Evolutionary conservation across 1,139 yeast species (phyloP), one percentile per base, ranked within the genome.

Genomic region (Pichia sp.): DNA sequence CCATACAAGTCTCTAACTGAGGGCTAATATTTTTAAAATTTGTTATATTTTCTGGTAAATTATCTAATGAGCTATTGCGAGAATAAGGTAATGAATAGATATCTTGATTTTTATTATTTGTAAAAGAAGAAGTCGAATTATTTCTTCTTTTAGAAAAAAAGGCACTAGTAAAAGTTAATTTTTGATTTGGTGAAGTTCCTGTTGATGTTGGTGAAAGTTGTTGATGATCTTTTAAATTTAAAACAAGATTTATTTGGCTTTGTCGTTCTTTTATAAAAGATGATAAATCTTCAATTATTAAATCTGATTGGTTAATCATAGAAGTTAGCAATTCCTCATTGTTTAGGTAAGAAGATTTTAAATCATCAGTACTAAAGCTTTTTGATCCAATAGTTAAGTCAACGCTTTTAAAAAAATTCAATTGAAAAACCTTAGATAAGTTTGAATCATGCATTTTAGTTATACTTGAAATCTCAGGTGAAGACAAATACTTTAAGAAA

Each of bases 381-480:
- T 48, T 37, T 23, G 49, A 22, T 29, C 50, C 35, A 32, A 37
- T 16, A 3, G 49, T 47, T 12, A 54, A 25, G 44, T 59, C 63
- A 33, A 61, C 60, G 36, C 55, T 55, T 39, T 58, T 61, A 46
- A 63, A 63, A 23, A 63, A 52, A 40, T 61, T 58, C 28, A 62
- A 50, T 47, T 63, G 67, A 46, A 63, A 61, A 39, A 63, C 59
- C 42, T 62, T 63, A 16, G 66, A 56, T 31, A 63, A 39, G 40
- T 62, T 63, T 8, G 51, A 49, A 3, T 61, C 39, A 20, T 59
- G 51, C 67, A 63, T 63, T 46, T 60, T 59, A 12, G 67, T 63
- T 23, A 52, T 47, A 20, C 45, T 33, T 23, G 57, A 55, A 6
- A 53, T 42, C 12, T 53, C 50, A 3, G 57, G 57, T 22, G 44